Base-by-base conservation (phyloP, 1,284 basidiomycete species). In the Lignosus rhinocerotis region DNA sequence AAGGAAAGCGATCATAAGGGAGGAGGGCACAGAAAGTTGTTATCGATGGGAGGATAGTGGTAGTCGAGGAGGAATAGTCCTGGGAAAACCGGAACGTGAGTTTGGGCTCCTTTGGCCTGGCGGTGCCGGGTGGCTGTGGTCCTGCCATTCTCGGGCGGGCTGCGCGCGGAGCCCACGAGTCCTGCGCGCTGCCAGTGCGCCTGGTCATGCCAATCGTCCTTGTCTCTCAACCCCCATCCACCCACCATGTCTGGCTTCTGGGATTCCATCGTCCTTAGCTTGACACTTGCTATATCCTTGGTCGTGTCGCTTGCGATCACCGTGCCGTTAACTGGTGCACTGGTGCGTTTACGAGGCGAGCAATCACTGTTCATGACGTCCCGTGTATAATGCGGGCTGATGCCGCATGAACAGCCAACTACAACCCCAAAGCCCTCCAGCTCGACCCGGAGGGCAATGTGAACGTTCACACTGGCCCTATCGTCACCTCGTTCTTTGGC, bases 401-500 rank as follows among this genome's bases (percentile, higher is more conserved):
- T 53, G 38, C 48, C 39, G n/a, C 32, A 11, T 32, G 12, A 12
- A 11, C 41, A 68, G 89, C 90, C 25, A 90, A 91, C 67, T 92
- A 90, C 75, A 91, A 90, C 67, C 89, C 89, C 3, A 90, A 87
- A 70, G 91, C 90, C 36, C 84, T 95, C 16, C 91, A 91, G 42
- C 78, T 96, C 34, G 93, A 94, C 72, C 76, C 82, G 36, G 89
- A 92, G 69, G 89, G 88, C 21, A 86, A 82, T 55, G 85, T 83
- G n/a, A 80, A 87, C 68, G 85, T 88, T 0, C 86, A 91, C 66
- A 90, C 88, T 5, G 89, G 90, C 10, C 87, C 87, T 57, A 80
- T 87, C 16, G 79, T 90, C 51, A 82, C 80, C 2, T 75, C 77
- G 1, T 84, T 78, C 76, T 80, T 90, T 66, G 82, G 79, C 14